Evolutionary conservation across 345 rosid genomes (phyloP).

Genomic region (Nephelium lappaceum): DNA sequence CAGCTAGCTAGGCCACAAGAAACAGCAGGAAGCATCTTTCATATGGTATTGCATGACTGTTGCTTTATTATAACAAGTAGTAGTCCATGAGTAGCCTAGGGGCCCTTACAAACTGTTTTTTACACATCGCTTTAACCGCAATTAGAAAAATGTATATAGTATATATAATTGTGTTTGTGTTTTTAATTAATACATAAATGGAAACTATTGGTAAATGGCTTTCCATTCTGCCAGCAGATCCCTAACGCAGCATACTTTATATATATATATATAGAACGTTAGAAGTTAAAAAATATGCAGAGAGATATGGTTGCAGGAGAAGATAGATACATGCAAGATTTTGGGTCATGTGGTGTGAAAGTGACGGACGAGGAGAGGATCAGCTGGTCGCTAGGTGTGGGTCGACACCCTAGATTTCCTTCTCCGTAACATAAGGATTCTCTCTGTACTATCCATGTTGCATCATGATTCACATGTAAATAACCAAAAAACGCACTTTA

Average conservation of each 20-base stretch:
- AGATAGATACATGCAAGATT: not conserved
- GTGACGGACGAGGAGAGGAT: not conserved
- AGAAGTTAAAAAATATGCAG: not conserved
- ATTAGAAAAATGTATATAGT: too few relatives aligned
- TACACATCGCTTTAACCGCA: not conserved
- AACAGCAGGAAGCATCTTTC: conserved; percentile 9
- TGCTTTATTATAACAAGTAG: too few relatives aligned
- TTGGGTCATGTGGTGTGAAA: not conserved
- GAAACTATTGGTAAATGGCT: not conserved
- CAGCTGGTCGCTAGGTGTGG: not conserved
- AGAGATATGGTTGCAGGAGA: not conserved
- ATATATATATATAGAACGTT: too few relatives aligned
- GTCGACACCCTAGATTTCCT: not conserved
- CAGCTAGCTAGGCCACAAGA: not conserved
- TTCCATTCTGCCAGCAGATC: not conserved
- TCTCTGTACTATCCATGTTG: not conserved
- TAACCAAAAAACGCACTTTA: too few relatives aligned
- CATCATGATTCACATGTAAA: too few relatives aligned
- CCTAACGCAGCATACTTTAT: not conserved
- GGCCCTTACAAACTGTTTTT: too few relatives aligned
- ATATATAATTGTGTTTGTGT: not conserved
- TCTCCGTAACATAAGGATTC: not conserved
- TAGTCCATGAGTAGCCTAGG: too few relatives aligned
- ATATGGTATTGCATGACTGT: not conserved
- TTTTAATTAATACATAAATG: not conserved